Base-by-base conservation (phyloP, 1,284 basidiomycete genomes). In the Tausonia pullulans region DNA sequence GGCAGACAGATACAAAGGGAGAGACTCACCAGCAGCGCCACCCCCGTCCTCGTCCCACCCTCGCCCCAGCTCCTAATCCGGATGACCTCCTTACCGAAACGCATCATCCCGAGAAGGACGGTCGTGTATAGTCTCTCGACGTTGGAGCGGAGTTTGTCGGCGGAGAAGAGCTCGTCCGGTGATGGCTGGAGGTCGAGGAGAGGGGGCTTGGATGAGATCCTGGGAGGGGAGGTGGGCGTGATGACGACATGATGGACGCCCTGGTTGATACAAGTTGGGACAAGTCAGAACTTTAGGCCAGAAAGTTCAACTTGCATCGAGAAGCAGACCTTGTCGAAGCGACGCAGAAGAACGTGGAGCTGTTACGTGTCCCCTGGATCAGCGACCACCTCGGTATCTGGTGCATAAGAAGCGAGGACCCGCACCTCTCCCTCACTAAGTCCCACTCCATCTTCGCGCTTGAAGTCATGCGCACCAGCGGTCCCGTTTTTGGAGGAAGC, bases 61-160 rank as follows among this genome's bases (percentile, higher is more conserved):
- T 81, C 79, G 63, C 78, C 76, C 80, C 80, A 81, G 0, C 76
- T 76, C 5, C 79, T 74, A 2, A 81, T 68, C 27, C 79, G 70
- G 3, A 75, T 74, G 16, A 81, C 71, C 66, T 81, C 80, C 68
- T 77, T 77, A 6, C 72, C 71, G 54, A 77, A 73, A 0, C 75
- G 71, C 2, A 77, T 73, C 39, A 76, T 41, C 0, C 78, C 75
- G 8, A 79, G 71, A 41, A 78, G 73, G 50, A 80, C 73, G 3
- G 74, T 76, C 67, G 79, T 74, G 68, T 81, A 81, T 40, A 79
- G 67, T 0, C 80, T 68, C 66, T 81, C 81, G 3, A 81, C 69
- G 49, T 76, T 78, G 27, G 77, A 75, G 41, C 79, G 73, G 7
- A 81, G 72, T 70, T 80, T 81, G 68, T 81, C 80, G 1, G 80